Evolutionary conservation across 106 monocot species (phyloP).

Genomic region (Agapanthus africanus): DNA sequence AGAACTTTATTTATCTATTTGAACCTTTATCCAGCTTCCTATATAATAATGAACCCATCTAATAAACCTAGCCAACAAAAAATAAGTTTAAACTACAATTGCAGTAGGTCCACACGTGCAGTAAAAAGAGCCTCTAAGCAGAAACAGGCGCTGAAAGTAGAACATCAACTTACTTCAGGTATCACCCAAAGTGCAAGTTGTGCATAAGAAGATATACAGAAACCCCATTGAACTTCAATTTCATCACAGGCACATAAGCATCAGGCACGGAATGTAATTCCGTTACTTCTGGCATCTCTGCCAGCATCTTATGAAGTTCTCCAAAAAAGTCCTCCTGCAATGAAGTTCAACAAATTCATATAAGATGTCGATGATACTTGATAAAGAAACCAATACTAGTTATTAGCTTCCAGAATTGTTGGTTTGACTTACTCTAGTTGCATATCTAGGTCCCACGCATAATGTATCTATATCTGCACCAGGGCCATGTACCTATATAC

Average conservation of each 20-base stretch:
- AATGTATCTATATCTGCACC: slow-evolving; percentile 98
- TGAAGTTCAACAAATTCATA: slow-evolving; percentile 8
- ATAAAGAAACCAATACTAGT: background rate
- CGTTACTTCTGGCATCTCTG: slow-evolving; percentile 82
- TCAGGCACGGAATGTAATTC: slow-evolving; percentile 96
- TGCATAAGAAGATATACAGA: slow-evolving; percentile 99
- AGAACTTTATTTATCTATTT: too few species aligned
- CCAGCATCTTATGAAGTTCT: slow-evolving; percentile 80
- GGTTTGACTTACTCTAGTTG: slow-evolving; percentile 77
- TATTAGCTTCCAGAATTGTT: background rate
- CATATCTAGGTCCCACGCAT: slow-evolving; percentile 93
- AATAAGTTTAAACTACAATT: too few species aligned
- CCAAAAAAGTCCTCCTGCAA: slow-evolving; percentile 87
- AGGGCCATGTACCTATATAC: slow-evolving; percentile 83
- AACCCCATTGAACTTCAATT: slow-evolving; percentile 75
- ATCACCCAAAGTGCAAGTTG: slow-evolving; percentile 72
- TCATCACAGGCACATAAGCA: slow-evolving; percentile 96
- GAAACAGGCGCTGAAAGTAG: too few species aligned
- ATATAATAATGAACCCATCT: too few species aligned
- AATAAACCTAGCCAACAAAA: too few species aligned
- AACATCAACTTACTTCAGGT: slow-evolving; percentile 94
- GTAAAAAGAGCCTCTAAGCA: too few species aligned
- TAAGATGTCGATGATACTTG: too few species aligned
- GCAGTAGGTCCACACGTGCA: too few species aligned
- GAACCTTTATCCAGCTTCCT: too few species aligned